These are phyloP conservation scores for Penicillium herquei DNA, from an alignment of 495 filamentous ascomycete species.

Conservation along the genomic window DNA sequence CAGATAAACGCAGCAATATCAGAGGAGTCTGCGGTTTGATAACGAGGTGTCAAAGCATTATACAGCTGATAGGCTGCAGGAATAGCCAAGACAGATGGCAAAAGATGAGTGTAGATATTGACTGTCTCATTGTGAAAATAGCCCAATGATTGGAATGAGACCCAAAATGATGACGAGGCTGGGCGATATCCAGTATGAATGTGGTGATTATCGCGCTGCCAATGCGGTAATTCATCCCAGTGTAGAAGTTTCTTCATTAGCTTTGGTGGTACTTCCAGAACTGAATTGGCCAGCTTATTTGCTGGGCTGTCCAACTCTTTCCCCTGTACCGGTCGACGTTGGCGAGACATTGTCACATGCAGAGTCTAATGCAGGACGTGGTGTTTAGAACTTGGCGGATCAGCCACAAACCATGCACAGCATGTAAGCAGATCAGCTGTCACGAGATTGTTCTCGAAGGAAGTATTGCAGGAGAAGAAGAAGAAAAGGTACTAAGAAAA, in stretches of 20 bases:
- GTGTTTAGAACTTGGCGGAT: conserved; percentile 14
- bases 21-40: conserved; percentile 57
- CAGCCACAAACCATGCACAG: conserved; percentile 16
- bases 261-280: conserved; percentile 19
- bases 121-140: conserved; percentile 94
- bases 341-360: conserved; percentile 38
- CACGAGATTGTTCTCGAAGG: neutral
- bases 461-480: neutral
- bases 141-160: conserved; percentile 61
- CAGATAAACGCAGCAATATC: conserved; percentile 72
- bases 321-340: conserved; percentile 34
- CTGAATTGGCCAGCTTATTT: neutral
- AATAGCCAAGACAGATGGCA: conserved; percentile 46
- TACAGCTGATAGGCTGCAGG: conserved; percentile 45
- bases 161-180: conserved; percentile 59
- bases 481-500: neutral
- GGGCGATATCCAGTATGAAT: conserved; percentile 72
- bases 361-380: conserved; percentile 14
- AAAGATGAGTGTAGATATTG: conserved; percentile 88
- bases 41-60: conserved; percentile 58
- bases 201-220: conserved; percentile 78
- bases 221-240: conserved; percentile 64
- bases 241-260: conserved; percentile 45
- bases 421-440: conserved; percentile 14
- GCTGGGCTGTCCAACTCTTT: conserved; percentile 11